A percentile compares a stretch with the other conserved stretches of the same genome.
Conservation (phyloP, 208 protist genomes). For the Wallacemonas sp. region DNA sequence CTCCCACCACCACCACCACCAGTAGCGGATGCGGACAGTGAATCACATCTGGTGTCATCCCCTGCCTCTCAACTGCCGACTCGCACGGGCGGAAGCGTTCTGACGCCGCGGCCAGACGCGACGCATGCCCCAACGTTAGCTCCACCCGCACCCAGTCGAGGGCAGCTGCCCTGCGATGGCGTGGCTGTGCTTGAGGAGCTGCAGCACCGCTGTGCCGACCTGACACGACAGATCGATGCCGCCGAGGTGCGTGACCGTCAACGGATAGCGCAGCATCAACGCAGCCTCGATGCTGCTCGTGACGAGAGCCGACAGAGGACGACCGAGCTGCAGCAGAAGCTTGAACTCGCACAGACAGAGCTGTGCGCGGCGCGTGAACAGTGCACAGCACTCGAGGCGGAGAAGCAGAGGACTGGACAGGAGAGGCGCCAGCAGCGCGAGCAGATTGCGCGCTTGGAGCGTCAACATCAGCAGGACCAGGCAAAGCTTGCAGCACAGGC, state of each 20-base stretch:
- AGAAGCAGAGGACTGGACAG: not conserved
- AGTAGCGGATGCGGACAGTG: too few species aligned
- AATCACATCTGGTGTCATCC: too few species aligned
- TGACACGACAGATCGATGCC: not conserved
- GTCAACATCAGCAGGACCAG: not conserved
- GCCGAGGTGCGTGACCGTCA: not conserved
- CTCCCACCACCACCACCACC: too few species aligned
- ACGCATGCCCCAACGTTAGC: too few species aligned
- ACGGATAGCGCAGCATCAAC: not conserved
- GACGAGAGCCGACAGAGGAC: not conserved
- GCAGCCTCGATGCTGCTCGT: not conserved
- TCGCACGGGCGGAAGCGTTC: too few species aligned
- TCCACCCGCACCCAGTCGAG: too few species aligned
- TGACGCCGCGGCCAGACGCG: too few species aligned
- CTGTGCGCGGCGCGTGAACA: conserved; percentile 13
- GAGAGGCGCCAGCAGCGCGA: conserved; percentile 3
- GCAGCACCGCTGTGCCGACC: not conserved
- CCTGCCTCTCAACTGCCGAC: too few species aligned
- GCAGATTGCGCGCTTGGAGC: not conserved
- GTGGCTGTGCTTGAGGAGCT: conserved; percentile 7
- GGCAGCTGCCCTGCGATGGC: too few species aligned
- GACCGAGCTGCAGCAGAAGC: conserved; percentile 7
- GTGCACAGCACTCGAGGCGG: not conserved
- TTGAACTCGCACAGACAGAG: conserved; percentile 16
- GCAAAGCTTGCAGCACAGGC: not conserved